A percentile compares a stretch with the other conserved stretches of the same genome.
Evolutionary conservation across 805 yeast species (phyloP).

Genomic region (Lachancea fermentati): DNA sequence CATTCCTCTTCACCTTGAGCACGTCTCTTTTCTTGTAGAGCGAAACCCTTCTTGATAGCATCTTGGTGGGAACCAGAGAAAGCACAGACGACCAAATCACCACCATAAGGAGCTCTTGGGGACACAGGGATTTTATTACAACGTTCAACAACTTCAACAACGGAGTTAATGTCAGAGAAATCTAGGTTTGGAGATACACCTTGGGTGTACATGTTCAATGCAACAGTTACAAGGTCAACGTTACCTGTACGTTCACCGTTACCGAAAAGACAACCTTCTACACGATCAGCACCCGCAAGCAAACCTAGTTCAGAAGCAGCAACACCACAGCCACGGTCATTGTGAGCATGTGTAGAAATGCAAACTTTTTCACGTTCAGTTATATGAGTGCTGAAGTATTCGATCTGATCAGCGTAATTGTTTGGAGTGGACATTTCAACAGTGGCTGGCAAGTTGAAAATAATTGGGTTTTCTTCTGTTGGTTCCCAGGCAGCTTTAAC

Average conservation of each 20-base stretch:
- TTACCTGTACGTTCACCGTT: conserved; percentile 85
- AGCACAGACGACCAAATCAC: conserved; percentile 73
- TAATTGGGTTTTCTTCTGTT: conserved; percentile 64
- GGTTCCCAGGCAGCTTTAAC: conserved; percentile 79
- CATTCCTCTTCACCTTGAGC: conserved; percentile 47
- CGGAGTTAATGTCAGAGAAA: conserved; percentile 59
- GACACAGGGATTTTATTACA: conserved; percentile 73
- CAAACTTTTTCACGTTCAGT: conserved; percentile 65
- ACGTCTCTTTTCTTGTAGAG: conserved; percentile 45
- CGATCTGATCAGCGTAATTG: conserved; percentile 75
- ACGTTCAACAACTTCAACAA: conserved; percentile 65
- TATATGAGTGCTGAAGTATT: conserved; percentile 63
- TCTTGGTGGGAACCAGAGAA: conserved; percentile 72
- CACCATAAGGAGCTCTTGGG: conserved; percentile 77
- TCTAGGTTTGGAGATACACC: conserved; percentile 70
- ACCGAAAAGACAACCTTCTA: conserved; percentile 78
- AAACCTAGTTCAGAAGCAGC: conserved; percentile 76
- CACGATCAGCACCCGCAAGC: conserved; percentile 81
- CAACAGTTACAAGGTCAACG: conserved; percentile 71
- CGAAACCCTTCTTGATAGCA: conserved; percentile 64
- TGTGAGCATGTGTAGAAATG: conserved; percentile 70
- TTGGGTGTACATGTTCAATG: conserved; percentile 71
- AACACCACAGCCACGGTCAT: conserved; percentile 79
- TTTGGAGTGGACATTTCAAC: conserved; percentile 75
- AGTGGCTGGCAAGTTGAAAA: conserved; percentile 76